phyloP scores from a whole-genome alignment of 2,329 filamentous ascomycete genomes.

The Lachnellula hyalina region DNA sequence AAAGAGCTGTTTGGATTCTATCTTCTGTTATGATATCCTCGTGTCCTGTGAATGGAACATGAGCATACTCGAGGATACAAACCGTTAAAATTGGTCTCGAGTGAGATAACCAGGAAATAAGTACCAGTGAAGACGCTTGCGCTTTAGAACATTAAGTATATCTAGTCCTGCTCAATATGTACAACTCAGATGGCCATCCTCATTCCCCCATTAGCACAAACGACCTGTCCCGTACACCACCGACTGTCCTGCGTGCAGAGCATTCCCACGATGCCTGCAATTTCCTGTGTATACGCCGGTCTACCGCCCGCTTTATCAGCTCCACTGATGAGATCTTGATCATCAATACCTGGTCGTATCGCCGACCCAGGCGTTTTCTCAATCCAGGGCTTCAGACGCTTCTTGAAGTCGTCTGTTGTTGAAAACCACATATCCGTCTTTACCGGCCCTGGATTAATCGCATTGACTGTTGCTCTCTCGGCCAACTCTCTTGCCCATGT shows the following conservation, averaged over 20 bases:
- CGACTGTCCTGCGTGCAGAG: conserved; percentile 64
- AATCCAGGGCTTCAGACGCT: conserved; percentile 53
- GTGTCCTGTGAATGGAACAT: too few species aligned
- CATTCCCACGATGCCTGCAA: conserved; percentile 74
- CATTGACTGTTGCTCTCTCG: conserved; percentile 59
- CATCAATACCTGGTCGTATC: conserved; percentile 56
- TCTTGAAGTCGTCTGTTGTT: conserved; percentile 52
- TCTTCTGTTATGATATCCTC: too few species aligned
- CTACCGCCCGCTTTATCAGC: conserved; percentile 50
- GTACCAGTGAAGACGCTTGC: too few species aligned
- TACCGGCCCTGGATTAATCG: conserved; percentile 62
- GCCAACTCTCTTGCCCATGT: conserved; percentile 60
- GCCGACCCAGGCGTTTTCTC: conserved; percentile 60
- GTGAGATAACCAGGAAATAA: too few species aligned
- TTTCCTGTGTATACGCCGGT: conserved; percentile 61
- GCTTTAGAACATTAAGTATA: not conserved
- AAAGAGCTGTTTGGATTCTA: too few species aligned
- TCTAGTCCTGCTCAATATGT: not conserved
- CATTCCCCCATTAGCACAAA: conserved; percentile 78
- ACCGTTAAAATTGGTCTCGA: too few species aligned
- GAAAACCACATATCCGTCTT: conserved; percentile 60
- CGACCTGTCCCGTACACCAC: conserved; percentile 75
- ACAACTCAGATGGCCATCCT: conserved; percentile 36
- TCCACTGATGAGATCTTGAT: conserved; percentile 55
- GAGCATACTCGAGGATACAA: too few species aligned